These are phyloP conservation scores for Plasmodium yoelii DNA, from an alignment of 169 alveolate genomes.

Conservation along the genomic window DNA sequence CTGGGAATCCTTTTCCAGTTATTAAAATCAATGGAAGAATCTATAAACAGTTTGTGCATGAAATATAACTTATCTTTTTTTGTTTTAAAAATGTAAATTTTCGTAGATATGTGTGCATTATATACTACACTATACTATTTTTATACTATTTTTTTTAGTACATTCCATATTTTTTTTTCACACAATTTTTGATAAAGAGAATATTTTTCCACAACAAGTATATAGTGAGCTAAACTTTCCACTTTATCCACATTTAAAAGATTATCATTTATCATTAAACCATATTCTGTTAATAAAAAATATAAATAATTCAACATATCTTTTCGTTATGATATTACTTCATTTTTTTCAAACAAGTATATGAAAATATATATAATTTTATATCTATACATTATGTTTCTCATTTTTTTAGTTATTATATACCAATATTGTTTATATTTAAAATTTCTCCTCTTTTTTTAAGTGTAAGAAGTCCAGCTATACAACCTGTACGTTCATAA, in stretches of 20 bases:
- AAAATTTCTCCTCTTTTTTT: constrained; percentile 14
- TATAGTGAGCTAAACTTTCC: constrained; percentile 72
- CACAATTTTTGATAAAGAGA: constrained; percentile 78
- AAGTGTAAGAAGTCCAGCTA: constrained; percentile 53
- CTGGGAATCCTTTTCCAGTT: constrained; percentile 82
- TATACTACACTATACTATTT: background rate
- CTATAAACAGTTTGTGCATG: constrained; percentile 5
- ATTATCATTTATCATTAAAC: constrained; percentile 52
- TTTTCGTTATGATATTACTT: background rate
- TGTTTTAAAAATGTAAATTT: background rate
- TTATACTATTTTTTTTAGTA: background rate
- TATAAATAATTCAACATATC: background rate
- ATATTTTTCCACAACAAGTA: constrained; percentile 80
- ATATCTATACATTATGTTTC: background rate
- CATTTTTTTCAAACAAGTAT: background rate
- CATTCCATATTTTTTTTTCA: constrained; percentile 65
- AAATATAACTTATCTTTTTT: background rate
- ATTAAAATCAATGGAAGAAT: constrained; percentile 75
- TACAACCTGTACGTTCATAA: constrained; percentile 42
- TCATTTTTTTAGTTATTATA: background rate
- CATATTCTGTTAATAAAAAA: constrained; percentile 17
- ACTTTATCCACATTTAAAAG: constrained; percentile 58
- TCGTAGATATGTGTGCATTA: background rate
- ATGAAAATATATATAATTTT: background rate
- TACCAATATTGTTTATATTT: constrained; percentile 33